Conservation (phyloP, 352 stramenopile species). For the Lagenidium sp. region DNA sequence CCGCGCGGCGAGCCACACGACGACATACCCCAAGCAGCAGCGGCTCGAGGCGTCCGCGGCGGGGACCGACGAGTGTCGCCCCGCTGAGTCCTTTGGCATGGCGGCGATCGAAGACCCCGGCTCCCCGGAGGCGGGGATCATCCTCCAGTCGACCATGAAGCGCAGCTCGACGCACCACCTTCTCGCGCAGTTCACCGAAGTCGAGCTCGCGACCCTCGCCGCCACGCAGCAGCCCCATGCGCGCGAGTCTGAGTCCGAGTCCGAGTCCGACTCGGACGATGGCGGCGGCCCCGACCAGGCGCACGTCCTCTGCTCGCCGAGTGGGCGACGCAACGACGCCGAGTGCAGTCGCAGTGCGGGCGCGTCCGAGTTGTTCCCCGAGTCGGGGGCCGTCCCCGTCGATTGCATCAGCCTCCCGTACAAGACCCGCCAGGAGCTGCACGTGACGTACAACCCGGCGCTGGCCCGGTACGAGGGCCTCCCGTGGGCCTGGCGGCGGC, state of each 20-base stretch:
- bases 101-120: background rate
- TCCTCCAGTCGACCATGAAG: slow-evolving; percentile 8
- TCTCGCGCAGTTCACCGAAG: slow-evolving; percentile 24
- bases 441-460: slow-evolving; percentile 69
- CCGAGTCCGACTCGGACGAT: background rate
- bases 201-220: slow-evolving; percentile 16
- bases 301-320: no score
- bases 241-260: background rate
- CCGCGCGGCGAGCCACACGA: no score
- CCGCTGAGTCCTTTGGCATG: background rate
- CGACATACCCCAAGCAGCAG: background rate
- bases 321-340: no score
- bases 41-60: no score
- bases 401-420: slow-evolving; percentile 57
- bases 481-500: slow-evolving; percentile 39
- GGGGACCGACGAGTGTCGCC: background rate
- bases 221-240: slow-evolving; percentile 1
- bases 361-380: no score
- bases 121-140: slow-evolving; percentile 10
- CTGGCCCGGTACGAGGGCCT: slow-evolving; percentile 67
- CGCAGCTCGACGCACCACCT: slow-evolving; percentile 19
- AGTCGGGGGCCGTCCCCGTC: slow-evolving; percentile 3
- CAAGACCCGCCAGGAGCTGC: slow-evolving; percentile 51
- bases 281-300: no score
- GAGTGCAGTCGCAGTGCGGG: no score